A percentile compares a stretch with the other conserved stretches of the same genome.
phyloP scores from a whole-genome alignment of 2,329 filamentous ascomycete species.

The Neocatenulostroma microsporum region DNA sequence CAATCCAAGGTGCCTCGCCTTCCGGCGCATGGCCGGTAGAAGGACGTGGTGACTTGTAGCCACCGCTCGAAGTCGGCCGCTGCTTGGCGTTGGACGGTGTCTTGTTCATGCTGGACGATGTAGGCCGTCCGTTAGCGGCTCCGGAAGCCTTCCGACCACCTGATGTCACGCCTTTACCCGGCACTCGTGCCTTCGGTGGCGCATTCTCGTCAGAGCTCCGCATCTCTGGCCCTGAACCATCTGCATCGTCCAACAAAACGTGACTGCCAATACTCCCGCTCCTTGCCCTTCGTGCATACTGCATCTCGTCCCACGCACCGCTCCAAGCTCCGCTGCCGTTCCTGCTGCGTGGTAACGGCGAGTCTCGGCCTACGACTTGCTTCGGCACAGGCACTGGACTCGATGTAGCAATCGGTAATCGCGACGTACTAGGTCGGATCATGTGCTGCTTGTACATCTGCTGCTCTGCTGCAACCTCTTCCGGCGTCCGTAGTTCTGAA shows the following conservation, averaged over 20 bases:
- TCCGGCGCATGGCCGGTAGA: slow-evolving; percentile 69
- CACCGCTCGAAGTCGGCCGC: slow-evolving; percentile 18
- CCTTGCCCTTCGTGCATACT: slow-evolving; percentile 48
- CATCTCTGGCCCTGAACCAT: slow-evolving; percentile 34
- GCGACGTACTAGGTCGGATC: slow-evolving; percentile 52
- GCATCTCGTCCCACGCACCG: slow-evolving; percentile 43
- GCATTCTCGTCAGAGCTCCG: slow-evolving; percentile 19
- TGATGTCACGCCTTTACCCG: slow-evolving; percentile 30
- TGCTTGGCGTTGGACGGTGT: slow-evolving; percentile 1
- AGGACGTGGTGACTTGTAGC: slow-evolving; percentile 32
- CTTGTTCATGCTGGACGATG: slow-evolving; percentile 14
- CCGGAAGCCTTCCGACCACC: slow-evolving; percentile 21
- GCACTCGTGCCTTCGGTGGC: slow-evolving; percentile 35
- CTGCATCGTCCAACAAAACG: slow-evolving; percentile 44
- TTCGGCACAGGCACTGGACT: slow-evolving; percentile 69
- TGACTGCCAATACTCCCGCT: slow-evolving; percentile 59
- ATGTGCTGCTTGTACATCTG: slow-evolving; percentile 40
- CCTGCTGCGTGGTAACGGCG: slow-evolving; percentile 54
- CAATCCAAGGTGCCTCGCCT: slow-evolving; percentile 92
- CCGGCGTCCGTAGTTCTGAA: slow-evolving; percentile 69
- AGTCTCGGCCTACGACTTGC: slow-evolving; percentile 66
- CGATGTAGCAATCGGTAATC: slow-evolving; percentile 76
- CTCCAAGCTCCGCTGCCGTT: slow-evolving; percentile 50
- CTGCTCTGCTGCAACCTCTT: slow-evolving; percentile 60
- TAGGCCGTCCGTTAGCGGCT: slow-evolving; percentile 12